Evolutionary conservation across 495 filamentous ascomycete species (phyloP).

Genomic region (Penicillium pulvis): DNA sequence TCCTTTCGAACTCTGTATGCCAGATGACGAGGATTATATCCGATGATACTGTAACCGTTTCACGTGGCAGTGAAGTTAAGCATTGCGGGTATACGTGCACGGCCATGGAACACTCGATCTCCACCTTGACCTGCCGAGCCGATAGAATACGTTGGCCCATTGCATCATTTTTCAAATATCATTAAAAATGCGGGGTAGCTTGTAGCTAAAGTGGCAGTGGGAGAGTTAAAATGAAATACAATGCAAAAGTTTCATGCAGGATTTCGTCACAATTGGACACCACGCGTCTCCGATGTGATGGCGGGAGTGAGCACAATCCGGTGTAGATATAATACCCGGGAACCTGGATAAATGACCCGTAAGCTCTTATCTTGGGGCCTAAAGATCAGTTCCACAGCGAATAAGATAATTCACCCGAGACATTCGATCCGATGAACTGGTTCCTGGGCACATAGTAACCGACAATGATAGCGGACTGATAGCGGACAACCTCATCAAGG

Average conservation of each 20-base stretch:
- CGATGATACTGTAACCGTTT: slow-evolving; percentile 4
- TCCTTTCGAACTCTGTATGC: background rate
- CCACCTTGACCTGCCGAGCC: slow-evolving; percentile 2
- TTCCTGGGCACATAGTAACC: slow-evolving; percentile 10
- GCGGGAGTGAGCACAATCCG: background rate
- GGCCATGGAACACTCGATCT: slow-evolving; percentile 12
- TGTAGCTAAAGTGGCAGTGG: slow-evolving; percentile 1
- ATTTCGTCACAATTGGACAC: slow-evolving; percentile 14
- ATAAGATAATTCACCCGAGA: background rate
- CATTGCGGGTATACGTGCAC: slow-evolving; percentile 20
- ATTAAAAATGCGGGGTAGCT: slow-evolving; percentile 26
- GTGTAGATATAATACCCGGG: background rate
- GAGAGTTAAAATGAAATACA: background rate
- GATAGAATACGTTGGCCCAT: background rate
- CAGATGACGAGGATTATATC: background rate
- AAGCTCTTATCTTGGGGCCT: background rate
- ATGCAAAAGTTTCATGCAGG: slow-evolving; percentile 12
- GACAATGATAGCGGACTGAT: background rate
- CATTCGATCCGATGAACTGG: slow-evolving; percentile 13
- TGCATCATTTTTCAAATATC: slow-evolving; percentile 13
- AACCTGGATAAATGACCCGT: background rate
- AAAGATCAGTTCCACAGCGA: background rate
- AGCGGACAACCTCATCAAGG: no score
- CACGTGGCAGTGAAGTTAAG: slow-evolving; percentile 24
- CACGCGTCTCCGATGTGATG: background rate